Percentiles rank a stretch among this genome's conserved stretches.
phyloP scores from a whole-genome alignment of 768 basidiomycete genomes.

The Phaeolepiota aurea region DNA sequence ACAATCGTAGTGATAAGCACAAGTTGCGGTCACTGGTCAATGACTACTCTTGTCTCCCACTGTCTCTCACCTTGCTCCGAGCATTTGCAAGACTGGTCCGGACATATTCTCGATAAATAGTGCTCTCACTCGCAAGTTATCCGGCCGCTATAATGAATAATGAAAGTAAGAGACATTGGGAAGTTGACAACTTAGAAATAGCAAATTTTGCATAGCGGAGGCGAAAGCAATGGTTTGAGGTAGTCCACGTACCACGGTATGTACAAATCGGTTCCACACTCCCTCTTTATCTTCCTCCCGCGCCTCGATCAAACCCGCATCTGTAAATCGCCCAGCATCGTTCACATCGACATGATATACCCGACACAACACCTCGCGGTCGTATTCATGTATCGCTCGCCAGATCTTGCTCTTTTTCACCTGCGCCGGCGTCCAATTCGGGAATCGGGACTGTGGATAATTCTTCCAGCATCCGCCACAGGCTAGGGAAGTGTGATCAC shows the following conservation, averaged over 20 bases:
- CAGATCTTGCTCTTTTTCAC: constrained; percentile 31
- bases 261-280: constrained; percentile 30
- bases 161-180: no score
- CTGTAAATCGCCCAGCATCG: constrained; percentile 25
- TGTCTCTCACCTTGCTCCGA: constrained; percentile 54
- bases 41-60: no score
- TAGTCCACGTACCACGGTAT: constrained; percentile 20
- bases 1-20: no score
- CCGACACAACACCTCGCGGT: constrained; percentile 15
- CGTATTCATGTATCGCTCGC: constrained; percentile 24
- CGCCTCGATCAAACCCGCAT: constrained; percentile 15
- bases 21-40: no score
- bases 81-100: constrained; percentile 48
- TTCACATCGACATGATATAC: constrained; percentile 35
- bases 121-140: constrained; percentile 33
- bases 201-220: no score
- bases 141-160: constrained; percentile 10
- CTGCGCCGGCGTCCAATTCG: constrained; percentile 47
- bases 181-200: no score
- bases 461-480: constrained; percentile 33
- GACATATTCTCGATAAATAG: constrained; percentile 47
- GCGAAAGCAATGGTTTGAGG: neutral
- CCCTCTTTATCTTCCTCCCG: constrained; percentile 14
- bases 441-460: constrained; percentile 41
- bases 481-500: constrained; percentile 24